These are phyloP conservation scores for Mycena rosella DNA, from an alignment of 768 basidiomycete species.

Conservation along the genomic window DNA sequence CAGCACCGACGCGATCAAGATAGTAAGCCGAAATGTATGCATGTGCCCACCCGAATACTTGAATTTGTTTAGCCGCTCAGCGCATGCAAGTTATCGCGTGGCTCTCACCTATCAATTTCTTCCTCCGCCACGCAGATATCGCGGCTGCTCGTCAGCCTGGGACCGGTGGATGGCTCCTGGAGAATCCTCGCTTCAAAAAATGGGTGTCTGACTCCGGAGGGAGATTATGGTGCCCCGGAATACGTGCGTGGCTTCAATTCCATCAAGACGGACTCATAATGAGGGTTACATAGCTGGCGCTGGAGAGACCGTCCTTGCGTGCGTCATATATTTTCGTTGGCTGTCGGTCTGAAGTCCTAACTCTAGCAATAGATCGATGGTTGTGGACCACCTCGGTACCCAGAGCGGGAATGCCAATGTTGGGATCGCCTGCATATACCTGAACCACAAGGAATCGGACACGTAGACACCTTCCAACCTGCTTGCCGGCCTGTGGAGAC, in stretches of 20 bases:
- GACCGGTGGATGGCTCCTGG: neutral
- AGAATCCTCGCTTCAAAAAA: neutral
- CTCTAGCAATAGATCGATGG: neutral
- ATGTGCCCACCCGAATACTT: too few relatives aligned
- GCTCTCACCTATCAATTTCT: neutral
- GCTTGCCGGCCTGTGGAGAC: neutral
- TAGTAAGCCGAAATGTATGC: too few relatives aligned
- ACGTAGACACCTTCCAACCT: neutral
- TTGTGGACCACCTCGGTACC: neutral
- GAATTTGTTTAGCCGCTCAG: neutral
- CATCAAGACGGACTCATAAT: neutral
- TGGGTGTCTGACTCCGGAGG: neutral
- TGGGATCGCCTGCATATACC: conserved; percentile 2
- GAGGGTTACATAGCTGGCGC: neutral
- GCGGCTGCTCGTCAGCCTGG: neutral
- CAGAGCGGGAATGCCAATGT: neutral
- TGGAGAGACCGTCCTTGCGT: conserved; percentile 6
- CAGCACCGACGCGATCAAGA: too few relatives aligned
- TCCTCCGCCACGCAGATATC: neutral
- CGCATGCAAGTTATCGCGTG: neutral
- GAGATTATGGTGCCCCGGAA: neutral
- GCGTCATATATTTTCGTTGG: too few relatives aligned
- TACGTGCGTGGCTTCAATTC: neutral
- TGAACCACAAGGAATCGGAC: conserved; percentile 8
- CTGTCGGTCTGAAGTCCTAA: too few relatives aligned